Evolutionary conservation across 192 early-diverging fungal genomes (phyloP).

Genomic region (Pecoramyces ruminantium): DNA sequence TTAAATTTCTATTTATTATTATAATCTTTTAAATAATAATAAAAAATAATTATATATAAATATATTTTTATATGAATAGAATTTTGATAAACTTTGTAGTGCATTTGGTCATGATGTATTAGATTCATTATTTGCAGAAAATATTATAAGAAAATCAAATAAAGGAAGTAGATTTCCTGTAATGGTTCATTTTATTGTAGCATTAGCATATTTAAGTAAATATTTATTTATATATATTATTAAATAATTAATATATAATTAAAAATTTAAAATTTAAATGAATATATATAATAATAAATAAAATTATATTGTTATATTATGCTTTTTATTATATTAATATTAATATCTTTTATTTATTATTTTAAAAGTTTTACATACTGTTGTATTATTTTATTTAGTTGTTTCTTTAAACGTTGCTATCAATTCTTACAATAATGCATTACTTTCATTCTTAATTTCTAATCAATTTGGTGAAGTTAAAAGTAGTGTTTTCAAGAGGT

Average conservation of each 20-base stretch:
- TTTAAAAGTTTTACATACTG: slow-evolving; percentile 53
- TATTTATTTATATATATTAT: not conserved
- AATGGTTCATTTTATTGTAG: slow-evolving; percentile 47
- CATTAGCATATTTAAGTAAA: slow-evolving; percentile 64
- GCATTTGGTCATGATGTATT: slow-evolving; percentile 90
- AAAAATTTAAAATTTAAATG: not conserved
- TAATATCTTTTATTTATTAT: not conserved
- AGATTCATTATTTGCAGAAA: slow-evolving; percentile 61
- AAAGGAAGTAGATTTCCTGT: slow-evolving; percentile 15
- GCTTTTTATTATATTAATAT: too few species aligned
- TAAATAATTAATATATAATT: not conserved
- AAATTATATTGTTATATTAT: too few species aligned
- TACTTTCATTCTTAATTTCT: slow-evolving; percentile 79
- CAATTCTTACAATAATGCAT: slow-evolving; percentile 86
- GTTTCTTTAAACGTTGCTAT: slow-evolving; percentile 92
- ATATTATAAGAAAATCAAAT: slow-evolving; percentile 4
- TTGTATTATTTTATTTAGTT: slow-evolving; percentile 86
- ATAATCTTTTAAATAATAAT: too few species aligned
- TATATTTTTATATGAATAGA: slow-evolving; percentile 16
- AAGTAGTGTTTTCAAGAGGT: slow-evolving; percentile 87
- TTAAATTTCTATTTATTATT: too few species aligned
- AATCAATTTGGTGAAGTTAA: slow-evolving; percentile 99
- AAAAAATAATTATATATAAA: too few species aligned
- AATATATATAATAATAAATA: too few species aligned
- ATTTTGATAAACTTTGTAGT: slow-evolving; percentile 80